Evolutionary conservation across 495 filamentous ascomycete genomes (phyloP).

Genomic region (Cenococcum geophilum): DNA sequence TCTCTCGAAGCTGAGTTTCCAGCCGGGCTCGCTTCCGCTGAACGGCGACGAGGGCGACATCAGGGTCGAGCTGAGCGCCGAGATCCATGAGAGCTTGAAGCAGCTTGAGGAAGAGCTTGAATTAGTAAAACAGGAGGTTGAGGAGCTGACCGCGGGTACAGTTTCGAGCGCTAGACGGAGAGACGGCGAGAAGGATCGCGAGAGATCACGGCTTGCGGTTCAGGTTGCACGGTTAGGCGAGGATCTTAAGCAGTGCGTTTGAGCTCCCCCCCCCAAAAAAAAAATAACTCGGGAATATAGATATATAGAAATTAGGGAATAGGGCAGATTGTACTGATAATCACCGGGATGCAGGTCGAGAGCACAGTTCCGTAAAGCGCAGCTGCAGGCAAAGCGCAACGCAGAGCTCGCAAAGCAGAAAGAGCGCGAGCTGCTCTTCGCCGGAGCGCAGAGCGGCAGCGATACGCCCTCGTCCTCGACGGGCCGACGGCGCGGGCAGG

Average conservation of each 20-base stretch:
- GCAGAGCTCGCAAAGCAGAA: constrained; percentile 63
- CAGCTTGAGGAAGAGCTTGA: constrained; percentile 86
- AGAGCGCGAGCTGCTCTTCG: constrained; percentile 72
- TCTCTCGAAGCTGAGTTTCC: constrained; percentile 61
- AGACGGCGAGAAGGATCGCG: constrained; percentile 48
- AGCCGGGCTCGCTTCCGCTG: constrained; percentile 52
- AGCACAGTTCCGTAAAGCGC: constrained; percentile 73
- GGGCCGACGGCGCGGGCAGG: constrained; percentile 13
- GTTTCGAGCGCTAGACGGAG: constrained; percentile 40
- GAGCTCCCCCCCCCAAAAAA: constrained; percentile 6
- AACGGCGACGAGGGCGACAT: constrained; percentile 57
- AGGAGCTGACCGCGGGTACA: constrained; percentile 46
- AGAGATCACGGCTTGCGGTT: constrained; percentile 54
- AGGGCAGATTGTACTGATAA: not conserved
- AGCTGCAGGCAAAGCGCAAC: constrained; percentile 72
- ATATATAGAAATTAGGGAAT: no score
- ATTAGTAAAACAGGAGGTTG: constrained; percentile 68
- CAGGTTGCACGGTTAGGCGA: constrained; percentile 56
- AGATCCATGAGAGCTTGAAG: constrained; percentile 76
- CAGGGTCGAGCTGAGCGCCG: constrained; percentile 67
- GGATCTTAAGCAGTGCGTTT: constrained; percentile 61
- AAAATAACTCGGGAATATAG: no score
- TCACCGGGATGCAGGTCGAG: constrained; percentile 50
- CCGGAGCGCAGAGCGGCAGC: constrained; percentile 45
- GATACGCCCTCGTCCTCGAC: constrained; percentile 28